Conservation (phyloP, 78 protist genomes). For the Parvularia atlantis region DNA sequence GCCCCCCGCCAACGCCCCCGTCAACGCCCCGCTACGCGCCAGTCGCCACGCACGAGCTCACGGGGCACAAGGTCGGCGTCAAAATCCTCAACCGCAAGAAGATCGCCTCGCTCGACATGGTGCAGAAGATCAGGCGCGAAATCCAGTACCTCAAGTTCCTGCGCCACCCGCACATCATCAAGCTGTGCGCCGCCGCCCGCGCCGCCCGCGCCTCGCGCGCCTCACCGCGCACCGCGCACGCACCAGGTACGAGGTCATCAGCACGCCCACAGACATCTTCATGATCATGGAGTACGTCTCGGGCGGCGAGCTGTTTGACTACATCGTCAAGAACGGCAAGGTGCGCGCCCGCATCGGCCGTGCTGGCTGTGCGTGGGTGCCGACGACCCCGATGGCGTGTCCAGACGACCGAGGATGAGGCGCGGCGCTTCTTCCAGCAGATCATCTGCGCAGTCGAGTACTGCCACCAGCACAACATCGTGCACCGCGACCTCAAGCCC, state of each 20-base stretch:
- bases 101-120: constrained; percentile 81
- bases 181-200: constrained; percentile 76
- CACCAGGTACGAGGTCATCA: constrained; percentile 83
- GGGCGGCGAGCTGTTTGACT: constrained; percentile 98
- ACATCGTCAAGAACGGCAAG: constrained; percentile 89
- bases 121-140: constrained; percentile 87
- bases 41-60: constrained; percentile 67
- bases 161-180: constrained; percentile 94
- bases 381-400: too few species aligned
- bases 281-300: constrained; percentile 89
- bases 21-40: too few species aligned
- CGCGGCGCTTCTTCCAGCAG: constrained; percentile 93
- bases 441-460: constrained; percentile 92
- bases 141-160: constrained; percentile 89
- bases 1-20: too few species aligned
- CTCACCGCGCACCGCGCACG: background rate
- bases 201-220: background rate
- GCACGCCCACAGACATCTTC: constrained; percentile 88
- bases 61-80: constrained; percentile 87
- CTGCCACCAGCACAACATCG: constrained; percentile 89
- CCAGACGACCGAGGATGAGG: constrained; percentile 68
- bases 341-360: background rate
- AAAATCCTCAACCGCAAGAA: constrained; percentile 87
- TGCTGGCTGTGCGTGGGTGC: too few species aligned
- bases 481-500: constrained; percentile 84